A percentile compares a stretch with the other conserved stretches of the same genome.
These are phyloP conservation scores for Gymnopus androsaceus DNA, from an alignment of 1,284 basidiomycete genomes.

Conservation along the genomic window DNA sequence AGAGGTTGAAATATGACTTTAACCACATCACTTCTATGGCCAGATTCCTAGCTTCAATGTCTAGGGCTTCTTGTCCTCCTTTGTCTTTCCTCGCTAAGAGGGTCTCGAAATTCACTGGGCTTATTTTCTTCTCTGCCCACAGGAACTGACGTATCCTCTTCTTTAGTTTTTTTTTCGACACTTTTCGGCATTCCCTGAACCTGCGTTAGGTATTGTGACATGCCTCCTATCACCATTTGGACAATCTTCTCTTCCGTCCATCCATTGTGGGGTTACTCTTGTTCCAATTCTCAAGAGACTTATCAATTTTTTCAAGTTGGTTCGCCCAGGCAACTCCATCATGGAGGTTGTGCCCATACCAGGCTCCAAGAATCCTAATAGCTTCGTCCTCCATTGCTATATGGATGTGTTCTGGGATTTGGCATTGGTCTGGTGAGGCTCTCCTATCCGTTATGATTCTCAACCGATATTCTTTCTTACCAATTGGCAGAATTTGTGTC, in stretches of 20 bases:
- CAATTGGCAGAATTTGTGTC: constrained; percentile 24
- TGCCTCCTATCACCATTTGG: constrained; percentile 16
- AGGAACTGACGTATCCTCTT: constrained; percentile 12
- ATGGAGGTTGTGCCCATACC: constrained; percentile 20
- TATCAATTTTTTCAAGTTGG: constrained; percentile 19
- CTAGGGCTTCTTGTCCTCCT: constrained; percentile 18
- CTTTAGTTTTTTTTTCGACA: constrained; percentile 10
- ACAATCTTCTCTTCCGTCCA: constrained; percentile 18
- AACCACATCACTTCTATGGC: constrained; percentile 22
- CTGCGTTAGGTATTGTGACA: constrained; percentile 22
- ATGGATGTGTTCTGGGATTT: constrained; percentile 14
- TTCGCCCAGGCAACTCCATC: constrained; percentile 17
- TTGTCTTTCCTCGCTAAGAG: neutral
- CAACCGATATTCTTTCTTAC: constrained; percentile 8
- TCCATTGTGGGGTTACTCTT: constrained; percentile 20
- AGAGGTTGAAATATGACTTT: constrained; percentile 10
- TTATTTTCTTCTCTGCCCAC: constrained; percentile 12
- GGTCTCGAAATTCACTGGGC: constrained; percentile 15
- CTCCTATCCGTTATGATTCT: constrained; percentile 1
- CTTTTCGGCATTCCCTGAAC: constrained; percentile 28
- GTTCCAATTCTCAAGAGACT: constrained; percentile 16
- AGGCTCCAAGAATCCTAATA: constrained; percentile 23
- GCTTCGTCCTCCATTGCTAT: constrained; percentile 20
- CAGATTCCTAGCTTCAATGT: constrained; percentile 19
- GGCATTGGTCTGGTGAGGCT: neutral